These are phyloP conservation scores for Coniochaeta sp. DNA, from an alignment of 2,329 filamentous ascomycete genomes.

Conservation along the genomic window DNA sequence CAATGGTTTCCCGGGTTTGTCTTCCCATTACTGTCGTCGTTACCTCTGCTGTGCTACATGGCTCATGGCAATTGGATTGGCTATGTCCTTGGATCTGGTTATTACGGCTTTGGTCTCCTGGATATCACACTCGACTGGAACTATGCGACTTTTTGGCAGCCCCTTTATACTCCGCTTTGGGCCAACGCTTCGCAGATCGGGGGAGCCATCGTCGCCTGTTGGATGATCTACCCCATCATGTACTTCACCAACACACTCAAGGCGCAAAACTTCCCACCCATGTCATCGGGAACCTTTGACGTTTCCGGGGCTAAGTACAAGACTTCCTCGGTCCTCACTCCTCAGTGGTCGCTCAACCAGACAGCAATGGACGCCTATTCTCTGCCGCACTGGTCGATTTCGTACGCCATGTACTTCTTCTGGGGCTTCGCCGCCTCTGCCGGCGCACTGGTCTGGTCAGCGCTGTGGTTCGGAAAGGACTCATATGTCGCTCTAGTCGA, in stretches of 20 bases:
- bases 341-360: slow-evolving; percentile 18
- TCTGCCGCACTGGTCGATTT: slow-evolving; percentile 17
- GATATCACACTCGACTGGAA: slow-evolving; percentile 22
- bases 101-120: slow-evolving; percentile 22
- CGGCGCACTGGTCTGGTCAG: slow-evolving; percentile 19
- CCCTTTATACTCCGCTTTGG: slow-evolving; percentile 16
- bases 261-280: slow-evolving; percentile 12
- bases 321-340: slow-evolving; percentile 16
- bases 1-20: slow-evolving; percentile 23
- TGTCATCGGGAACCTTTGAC: slow-evolving; percentile 18
- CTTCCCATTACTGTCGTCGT: slow-evolving; percentile 17
- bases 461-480: slow-evolving; percentile 19
- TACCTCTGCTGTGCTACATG: slow-evolving; percentile 22
- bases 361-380: slow-evolving; percentile 18
- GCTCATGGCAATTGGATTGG: slow-evolving; percentile 22
- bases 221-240: slow-evolving; percentile 15
- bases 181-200: slow-evolving; percentile 12
- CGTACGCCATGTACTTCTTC: slow-evolving; percentile 24
- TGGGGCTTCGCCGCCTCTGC: slow-evolving; percentile 24
- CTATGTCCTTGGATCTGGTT: slow-evolving; percentile 20
- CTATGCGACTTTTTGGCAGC: slow-evolving; percentile 12
- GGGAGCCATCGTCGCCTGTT: slow-evolving; percentile 10
- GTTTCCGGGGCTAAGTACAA: slow-evolving; percentile 17
- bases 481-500: slow-evolving; percentile 12
- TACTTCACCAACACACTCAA: slow-evolving; percentile 15